Conservation (phyloP, 2,329 filamentous ascomycete genomes). For the Chaetomiaceae sp. region DNA sequence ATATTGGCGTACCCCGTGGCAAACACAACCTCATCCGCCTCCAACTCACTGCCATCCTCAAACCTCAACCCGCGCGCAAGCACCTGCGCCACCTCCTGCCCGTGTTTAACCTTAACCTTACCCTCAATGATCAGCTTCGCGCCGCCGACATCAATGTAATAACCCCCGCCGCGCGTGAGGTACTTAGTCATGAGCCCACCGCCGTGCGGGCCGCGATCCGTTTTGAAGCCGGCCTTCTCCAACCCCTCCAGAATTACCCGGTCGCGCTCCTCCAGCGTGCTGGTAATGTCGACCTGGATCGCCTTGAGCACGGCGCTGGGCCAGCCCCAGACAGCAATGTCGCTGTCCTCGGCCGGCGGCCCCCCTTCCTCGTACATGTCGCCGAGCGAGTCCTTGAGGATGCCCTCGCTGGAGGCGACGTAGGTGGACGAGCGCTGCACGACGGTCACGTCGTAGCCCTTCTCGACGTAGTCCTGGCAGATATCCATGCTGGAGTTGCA, state of each 20-base stretch:
- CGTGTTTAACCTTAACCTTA: conserved; percentile 57
- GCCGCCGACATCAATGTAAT: conserved; percentile 64
- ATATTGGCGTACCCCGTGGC: conserved; percentile 65
- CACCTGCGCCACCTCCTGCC: conserved; percentile 48
- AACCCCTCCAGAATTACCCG: conserved; percentile 39
- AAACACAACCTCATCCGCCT: conserved; percentile 58
- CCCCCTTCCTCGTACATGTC: conserved; percentile 45
- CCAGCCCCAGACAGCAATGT: conserved; percentile 52
- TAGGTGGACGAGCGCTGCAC: conserved; percentile 62
- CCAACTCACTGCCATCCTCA: conserved; percentile 48
- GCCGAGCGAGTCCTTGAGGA: conserved; percentile 47
- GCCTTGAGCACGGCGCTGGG: conserved; percentile 57
- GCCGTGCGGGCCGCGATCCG: conserved; percentile 52
- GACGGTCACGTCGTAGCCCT: conserved; percentile 62
- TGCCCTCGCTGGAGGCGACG: conserved; percentile 52
- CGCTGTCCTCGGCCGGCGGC: conserved; percentile 59
- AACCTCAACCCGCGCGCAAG: conserved; percentile 40
- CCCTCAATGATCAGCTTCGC: conserved; percentile 56
- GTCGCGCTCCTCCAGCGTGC: conserved; percentile 32
- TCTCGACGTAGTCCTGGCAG: conserved; percentile 60
- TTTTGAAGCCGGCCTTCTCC: conserved; percentile 51
- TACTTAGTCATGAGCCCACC: conserved; percentile 57
- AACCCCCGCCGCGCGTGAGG: conserved; percentile 59
- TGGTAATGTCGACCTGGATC: conserved; percentile 41
- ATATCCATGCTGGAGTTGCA: conserved; percentile 67